Evolutionary conservation across 139 green algal genomes (phyloP), one percentile per base, ranked within the genome.

Genomic region (Bryopsis sp.): DNA sequence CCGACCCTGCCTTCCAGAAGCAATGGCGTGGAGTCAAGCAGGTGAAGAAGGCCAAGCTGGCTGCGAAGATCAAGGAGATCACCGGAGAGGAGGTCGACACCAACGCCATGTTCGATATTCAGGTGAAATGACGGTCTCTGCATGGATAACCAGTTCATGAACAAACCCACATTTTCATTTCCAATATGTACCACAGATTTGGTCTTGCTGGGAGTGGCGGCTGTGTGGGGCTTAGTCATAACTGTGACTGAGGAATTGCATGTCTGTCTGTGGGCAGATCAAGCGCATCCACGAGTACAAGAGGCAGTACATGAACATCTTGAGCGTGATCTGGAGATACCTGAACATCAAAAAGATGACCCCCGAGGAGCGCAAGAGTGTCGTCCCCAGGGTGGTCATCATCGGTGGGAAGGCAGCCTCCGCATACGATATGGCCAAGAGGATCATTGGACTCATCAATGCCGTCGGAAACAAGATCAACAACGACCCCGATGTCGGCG

Each of bases 351-450:
- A 93, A 83, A 76, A 83, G 58, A 91, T 91, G 86, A 85, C 43
- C 6, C 69, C 76, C 0, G 81, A 84, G 71, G 67, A 95, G 74
- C 71, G 83, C 48, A 78, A 79, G 72, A 77, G 83, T 48, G 74
- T 86, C n/a, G 76, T 86, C 43, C 89, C 89, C 2, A 80, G 86
- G 43, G 85, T 90, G 22, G 81, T 79, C 69, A 84, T 96, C 69
- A 90, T 96, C 47, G 90, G 89, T 28, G 90, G 89, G 75, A 96
- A 96, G 81, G 90, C 89, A 6, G 81, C 81, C 0, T 35, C 94
- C 2, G 95, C 90, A 32, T 99, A 99, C 78, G 84, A 91, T 71
- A 91, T 95, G 86, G 95, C 95, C 61, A 99, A 99, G 92, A 87
- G 91, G 76, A 98, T 99, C 79, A 94, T 99, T 64, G 84, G 88